Percentiles rank a stretch among this genome's conserved stretches.
Conservation (phyloP, 2,329 filamentous ascomycete genomes). For the Lachnellula occidentalis region DNA sequence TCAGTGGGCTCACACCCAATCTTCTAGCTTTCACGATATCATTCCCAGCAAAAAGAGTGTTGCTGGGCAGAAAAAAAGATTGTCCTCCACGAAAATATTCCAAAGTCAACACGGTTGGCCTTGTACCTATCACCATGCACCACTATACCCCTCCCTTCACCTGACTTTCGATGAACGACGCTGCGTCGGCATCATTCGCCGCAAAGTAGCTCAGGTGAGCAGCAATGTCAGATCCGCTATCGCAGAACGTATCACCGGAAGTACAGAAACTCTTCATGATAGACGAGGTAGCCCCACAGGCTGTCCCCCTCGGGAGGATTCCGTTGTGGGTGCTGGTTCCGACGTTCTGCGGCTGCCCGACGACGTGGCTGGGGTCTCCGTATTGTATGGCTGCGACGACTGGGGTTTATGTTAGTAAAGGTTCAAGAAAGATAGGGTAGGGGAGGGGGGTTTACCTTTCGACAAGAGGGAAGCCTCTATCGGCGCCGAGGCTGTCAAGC, state of each 20-base stretch:
- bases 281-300: neutral
- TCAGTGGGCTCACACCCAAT: too few relatives aligned
- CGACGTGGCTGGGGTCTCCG: slow-evolving; percentile 33
- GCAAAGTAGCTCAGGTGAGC: slow-evolving; percentile 14
- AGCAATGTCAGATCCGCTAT: slow-evolving; percentile 9
- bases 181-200: slow-evolving; percentile 1
- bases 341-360: slow-evolving; percentile 26
- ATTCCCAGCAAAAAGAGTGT: too few relatives aligned
- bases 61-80: too few relatives aligned
- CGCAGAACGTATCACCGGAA: slow-evolving; percentile 16
- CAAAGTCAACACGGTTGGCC: too few relatives aligned
- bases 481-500: slow-evolving; percentile 16
- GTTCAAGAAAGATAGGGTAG: neutral
- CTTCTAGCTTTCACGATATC: too few relatives aligned
- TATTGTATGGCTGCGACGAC: slow-evolving; percentile 32
- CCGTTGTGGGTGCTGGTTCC: slow-evolving; percentile 28
- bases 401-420: slow-evolving; percentile 9
- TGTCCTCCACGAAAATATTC: too few relatives aligned
- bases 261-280: slow-evolving; percentile 16
- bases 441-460: neutral
- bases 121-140: too few relatives aligned
- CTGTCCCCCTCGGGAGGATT: slow-evolving; percentile 18
- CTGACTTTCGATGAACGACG: too few relatives aligned
- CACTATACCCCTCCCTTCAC: too few relatives aligned
- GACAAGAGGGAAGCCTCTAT: slow-evolving; percentile 1